phyloP scores from a whole-genome alignment of 495 filamentous ascomycete genomes.

The Penicillium salamii region DNA sequence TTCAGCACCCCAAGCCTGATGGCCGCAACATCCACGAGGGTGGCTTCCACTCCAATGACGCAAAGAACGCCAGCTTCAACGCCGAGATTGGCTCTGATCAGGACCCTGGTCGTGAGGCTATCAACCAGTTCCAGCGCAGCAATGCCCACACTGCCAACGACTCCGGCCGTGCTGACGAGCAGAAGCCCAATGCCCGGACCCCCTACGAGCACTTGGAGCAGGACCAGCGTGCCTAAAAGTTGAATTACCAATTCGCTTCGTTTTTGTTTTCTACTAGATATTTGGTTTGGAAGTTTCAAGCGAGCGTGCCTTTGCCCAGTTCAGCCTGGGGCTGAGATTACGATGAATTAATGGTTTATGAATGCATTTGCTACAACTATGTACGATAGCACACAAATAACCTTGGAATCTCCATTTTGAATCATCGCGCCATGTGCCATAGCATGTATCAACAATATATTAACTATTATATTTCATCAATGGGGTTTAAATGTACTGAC shows the following conservation, averaged over 20 bases:
- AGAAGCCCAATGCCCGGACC: constrained; percentile 34
- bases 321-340: constrained; percentile 1
- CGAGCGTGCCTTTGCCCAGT: constrained; percentile 14
- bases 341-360: constrained; percentile 6
- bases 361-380: constrained; percentile 1
- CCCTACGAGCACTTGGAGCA: constrained; percentile 41
- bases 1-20: constrained; percentile 47
- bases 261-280: background rate
- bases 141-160: constrained; percentile 38
- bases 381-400: constrained; percentile 19
- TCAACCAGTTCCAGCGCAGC: constrained; percentile 43
- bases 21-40: constrained; percentile 56
- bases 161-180: constrained; percentile 40
- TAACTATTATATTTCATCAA: too few species aligned
- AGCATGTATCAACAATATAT: too few species aligned
- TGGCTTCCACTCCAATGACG: constrained; percentile 44
- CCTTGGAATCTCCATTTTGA: too few species aligned
- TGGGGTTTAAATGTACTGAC: too few species aligned
- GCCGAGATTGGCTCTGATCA: constrained; percentile 57
- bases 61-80: constrained; percentile 58
- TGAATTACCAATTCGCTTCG: background rate
- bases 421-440: too few species aligned
- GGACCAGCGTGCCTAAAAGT: constrained; percentile 40
- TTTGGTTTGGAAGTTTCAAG: constrained; percentile 10
- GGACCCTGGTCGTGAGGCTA: constrained; percentile 59